Percentiles rank a stretch among this genome's conserved stretches.
Evolutionary conservation across 2,329 filamentous ascomycete species (phyloP).

Genomic region (Aspergillus spinulosporus): DNA sequence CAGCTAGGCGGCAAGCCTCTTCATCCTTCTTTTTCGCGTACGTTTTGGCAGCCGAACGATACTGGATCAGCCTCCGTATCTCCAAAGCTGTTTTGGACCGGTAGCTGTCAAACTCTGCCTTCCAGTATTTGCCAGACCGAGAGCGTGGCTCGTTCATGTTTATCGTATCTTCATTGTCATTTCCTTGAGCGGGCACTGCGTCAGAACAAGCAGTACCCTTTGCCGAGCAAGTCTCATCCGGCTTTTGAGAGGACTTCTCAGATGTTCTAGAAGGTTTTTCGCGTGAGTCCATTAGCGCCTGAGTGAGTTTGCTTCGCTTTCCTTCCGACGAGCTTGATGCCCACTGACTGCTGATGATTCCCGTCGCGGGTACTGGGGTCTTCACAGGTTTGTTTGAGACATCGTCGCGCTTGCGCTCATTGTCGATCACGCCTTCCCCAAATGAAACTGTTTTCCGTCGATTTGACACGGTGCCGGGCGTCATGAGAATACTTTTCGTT

Average conservation of each 20-base stretch:
- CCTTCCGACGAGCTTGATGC: constrained; percentile 35
- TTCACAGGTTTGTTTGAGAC: constrained; percentile 48
- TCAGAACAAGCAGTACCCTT: constrained; percentile 14
- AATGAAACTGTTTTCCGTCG: constrained; percentile 64
- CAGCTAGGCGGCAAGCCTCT: constrained; percentile 55
- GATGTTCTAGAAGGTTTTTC: constrained; percentile 34
- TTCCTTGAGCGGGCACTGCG: constrained; percentile 27
- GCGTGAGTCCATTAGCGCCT: constrained; percentile 42
- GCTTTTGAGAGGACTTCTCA: constrained; percentile 18
- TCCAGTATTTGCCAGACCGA: constrained; percentile 63
- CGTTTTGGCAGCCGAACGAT: constrained; percentile 59
- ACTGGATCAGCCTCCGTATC: constrained; percentile 61
- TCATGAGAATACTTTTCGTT: constrained; percentile 65
- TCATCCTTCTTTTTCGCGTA: constrained; percentile 61
- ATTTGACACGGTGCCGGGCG: constrained; percentile 58
- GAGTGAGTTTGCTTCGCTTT: constrained; percentile 43
- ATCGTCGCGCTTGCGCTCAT: constrained; percentile 53
- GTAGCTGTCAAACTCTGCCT: constrained; percentile 61
- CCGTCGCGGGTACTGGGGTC: constrained; percentile 48
- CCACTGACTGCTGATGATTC: constrained; percentile 50
- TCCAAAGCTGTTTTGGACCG: constrained; percentile 59
- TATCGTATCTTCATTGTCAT: constrained; percentile 50
- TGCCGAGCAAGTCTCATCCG: constrained; percentile 18
- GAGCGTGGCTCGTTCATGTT: constrained; percentile 58
- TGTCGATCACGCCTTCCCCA: constrained; percentile 57